phyloP scores from a whole-genome alignment of 2,329 filamentous ascomycete species.

The Hirsutella rhossiliensis region DNA sequence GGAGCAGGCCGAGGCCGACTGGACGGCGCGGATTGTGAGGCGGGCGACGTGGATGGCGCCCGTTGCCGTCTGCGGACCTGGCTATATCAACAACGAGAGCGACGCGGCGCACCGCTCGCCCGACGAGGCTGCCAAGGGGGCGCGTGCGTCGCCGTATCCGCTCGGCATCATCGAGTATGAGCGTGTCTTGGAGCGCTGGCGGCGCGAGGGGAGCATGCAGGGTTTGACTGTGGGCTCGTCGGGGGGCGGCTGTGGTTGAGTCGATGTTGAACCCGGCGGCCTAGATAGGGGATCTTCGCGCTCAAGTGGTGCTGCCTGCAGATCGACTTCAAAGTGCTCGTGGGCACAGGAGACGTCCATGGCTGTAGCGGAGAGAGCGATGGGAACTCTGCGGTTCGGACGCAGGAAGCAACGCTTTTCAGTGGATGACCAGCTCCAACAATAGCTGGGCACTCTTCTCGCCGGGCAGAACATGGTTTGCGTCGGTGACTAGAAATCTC shows the following conservation, averaged over 20 bases:
- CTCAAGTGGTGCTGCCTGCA: no score
- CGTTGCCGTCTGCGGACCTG: slow-evolving; percentile 38
- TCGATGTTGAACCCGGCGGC: not conserved
- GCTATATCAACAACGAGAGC: slow-evolving; percentile 38
- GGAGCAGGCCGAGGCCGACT: slow-evolving; percentile 31
- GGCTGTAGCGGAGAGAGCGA: no score
- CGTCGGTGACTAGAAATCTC: no score
- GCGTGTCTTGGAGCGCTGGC: slow-evolving; percentile 14
- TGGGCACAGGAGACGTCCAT: no score
- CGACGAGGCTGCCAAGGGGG: slow-evolving; percentile 19
- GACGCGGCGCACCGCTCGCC: slow-evolving; percentile 9
- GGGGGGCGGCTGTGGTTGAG: not conserved
- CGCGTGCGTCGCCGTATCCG: slow-evolving; percentile 13
- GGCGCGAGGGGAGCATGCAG: slow-evolving; percentile 16
- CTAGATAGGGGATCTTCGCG: no score
- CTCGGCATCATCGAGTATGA: slow-evolving; percentile 13
- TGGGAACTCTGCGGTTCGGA: no score
- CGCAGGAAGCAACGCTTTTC: no score
- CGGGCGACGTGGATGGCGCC: slow-evolving; percentile 26
- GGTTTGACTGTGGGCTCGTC: slow-evolving; percentile 4
- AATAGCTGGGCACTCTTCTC: no score
- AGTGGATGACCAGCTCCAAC: no score
- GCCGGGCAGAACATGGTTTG: no score
- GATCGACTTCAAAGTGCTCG: no score
- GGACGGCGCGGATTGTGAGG: slow-evolving; percentile 26